Conservation (phyloP, 2,329 filamentous ascomycete species). For the Neoascochyta sp. region DNA sequence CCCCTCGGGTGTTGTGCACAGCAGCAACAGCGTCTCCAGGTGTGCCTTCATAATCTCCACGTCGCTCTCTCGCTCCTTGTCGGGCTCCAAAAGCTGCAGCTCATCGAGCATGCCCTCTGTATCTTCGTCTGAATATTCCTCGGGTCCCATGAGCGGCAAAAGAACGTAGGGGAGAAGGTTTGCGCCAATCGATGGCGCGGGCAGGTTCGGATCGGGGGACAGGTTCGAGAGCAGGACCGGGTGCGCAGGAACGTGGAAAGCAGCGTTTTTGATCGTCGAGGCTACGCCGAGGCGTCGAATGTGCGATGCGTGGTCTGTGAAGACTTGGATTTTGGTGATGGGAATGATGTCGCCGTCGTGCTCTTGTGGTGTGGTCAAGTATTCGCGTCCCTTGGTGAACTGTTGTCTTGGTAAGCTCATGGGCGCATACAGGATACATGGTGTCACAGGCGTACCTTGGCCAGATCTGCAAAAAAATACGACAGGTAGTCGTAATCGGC, state of each 20-base stretch:
- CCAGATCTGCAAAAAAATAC: conserved; percentile 90
- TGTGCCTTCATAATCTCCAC: conserved; percentile 76
- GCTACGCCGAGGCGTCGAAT: conserved; percentile 92
- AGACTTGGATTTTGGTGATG: conserved; percentile 86
- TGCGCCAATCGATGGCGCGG: conserved; percentile 59
- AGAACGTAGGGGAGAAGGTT: conserved; percentile 86
- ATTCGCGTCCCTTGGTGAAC: conserved; percentile 67
- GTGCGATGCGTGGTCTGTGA: conserved; percentile 82
- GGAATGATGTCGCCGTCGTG: conserved; percentile 80
- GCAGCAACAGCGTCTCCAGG: conserved; percentile 78
- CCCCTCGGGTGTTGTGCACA: conserved; percentile 74
- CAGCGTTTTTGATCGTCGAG: conserved; percentile 88
- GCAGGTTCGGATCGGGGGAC: conserved; percentile 26
- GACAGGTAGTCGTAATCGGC: conserved; percentile 90
- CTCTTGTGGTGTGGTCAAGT: conserved; percentile 68
- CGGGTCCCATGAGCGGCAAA: conserved; percentile 79
- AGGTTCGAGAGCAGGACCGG: conserved; percentile 58
- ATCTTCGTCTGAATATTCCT: conserved; percentile 86
- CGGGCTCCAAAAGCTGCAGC: conserved; percentile 80
- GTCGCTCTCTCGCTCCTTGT: conserved; percentile 82
- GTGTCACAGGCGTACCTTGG: conserved; percentile 48
- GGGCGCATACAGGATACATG: background rate
- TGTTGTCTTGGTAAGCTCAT: conserved; percentile 31
- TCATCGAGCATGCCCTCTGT: conserved; percentile 83
- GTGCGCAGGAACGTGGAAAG: conserved; percentile 77